phyloP scores from a whole-genome alignment of 805 yeast species.

The Myxozyma melibiosi region DNA sequence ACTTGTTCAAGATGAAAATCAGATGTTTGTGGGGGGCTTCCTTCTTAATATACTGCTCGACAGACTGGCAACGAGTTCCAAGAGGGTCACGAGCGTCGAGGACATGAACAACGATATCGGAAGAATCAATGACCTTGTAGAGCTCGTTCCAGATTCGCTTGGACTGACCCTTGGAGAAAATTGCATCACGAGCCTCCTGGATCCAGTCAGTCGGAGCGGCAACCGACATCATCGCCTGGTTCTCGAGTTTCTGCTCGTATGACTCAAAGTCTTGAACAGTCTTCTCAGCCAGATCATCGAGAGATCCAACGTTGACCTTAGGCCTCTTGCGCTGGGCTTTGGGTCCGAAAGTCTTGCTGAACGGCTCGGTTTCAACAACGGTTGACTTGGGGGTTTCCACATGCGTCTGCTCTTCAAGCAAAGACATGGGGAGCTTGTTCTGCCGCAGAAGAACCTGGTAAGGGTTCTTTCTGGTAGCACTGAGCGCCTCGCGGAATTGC shows the following conservation, averaged over 20 bases:
- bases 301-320: slow-evolving; percentile 69
- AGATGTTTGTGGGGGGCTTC: slow-evolving; percentile 97
- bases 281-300: slow-evolving; percentile 71
- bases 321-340: slow-evolving; percentile 87
- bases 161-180: slow-evolving; percentile 95
- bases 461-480: slow-evolving; percentile 76
- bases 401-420: slow-evolving; percentile 75
- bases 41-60: slow-evolving; percentile 86
- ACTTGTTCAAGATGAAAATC: slow-evolving; percentile 90
- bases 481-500: slow-evolving; percentile 93
- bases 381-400: slow-evolving; percentile 74
- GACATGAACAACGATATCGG: slow-evolving; percentile 95
- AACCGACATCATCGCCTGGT: slow-evolving; percentile 50
- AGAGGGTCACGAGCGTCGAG: slow-evolving; percentile 96
- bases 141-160: slow-evolving; percentile 98
- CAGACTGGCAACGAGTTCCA: slow-evolving; percentile 92
- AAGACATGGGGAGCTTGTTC: slow-evolving; percentile 93
- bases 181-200: slow-evolving; percentile 90
- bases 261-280: slow-evolving; percentile 60
- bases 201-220: slow-evolving; percentile 84
- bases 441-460: slow-evolving; percentile 86
- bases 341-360: slow-evolving; percentile 84
- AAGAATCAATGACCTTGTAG: slow-evolving; percentile 94
- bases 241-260: slow-evolving; percentile 74
- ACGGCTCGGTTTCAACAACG: slow-evolving; percentile 87